Base-by-base conservation (phyloP, 2,329 filamentous ascomycete species). In the Colletotrichum tabaci region DNA sequence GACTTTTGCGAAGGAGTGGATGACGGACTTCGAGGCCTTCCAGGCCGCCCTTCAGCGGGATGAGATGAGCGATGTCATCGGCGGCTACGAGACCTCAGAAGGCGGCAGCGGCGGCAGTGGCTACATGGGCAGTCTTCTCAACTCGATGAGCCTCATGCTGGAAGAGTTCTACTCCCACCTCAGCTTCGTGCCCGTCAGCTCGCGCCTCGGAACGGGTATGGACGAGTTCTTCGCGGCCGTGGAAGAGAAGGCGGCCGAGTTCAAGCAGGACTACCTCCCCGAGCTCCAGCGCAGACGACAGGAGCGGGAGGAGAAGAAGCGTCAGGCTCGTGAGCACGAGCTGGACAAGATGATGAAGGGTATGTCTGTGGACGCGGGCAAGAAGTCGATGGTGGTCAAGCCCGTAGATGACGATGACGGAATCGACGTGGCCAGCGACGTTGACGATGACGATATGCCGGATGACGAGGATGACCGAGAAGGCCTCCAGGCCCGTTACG, bases 1-100 rank as follows among this genome's bases (percentile, higher is more conserved):
- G 0, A 89, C 90, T 35, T 98, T 98, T 78, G 96, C 95, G 1
- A 96, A 96, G 84, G 95, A 98, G 80, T 99, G 97, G 96, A 99
- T 99, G 96, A 97, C 95, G 7, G 96, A 99, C 82, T 99, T 98
- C 78, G 96, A 99, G 75, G 91, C 93, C 0, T 99, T 99, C 84
- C 96, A 98, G 80, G 90, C 90, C 18, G 96, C 97, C 0, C 86
- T 99, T 56, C 89, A 90, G 60, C 85, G 89, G 35, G 96, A 98
- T 78, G 94, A 98, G 80, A 91, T 93, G 67, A 87, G 88, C 9
- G 94, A 95, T 56, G 91, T 89, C 0, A 93, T 95, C 77, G 94
- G 93, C 15, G 91, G 92, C 16, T 87, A 88, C 38, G 94, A 95
- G 75, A 91, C 90, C 12, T 68, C 70, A n/a, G 70, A 72, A 21